Conservation (phyloP, 768 basidiomycete genomes). For the Lactifluus volemus region DNA sequence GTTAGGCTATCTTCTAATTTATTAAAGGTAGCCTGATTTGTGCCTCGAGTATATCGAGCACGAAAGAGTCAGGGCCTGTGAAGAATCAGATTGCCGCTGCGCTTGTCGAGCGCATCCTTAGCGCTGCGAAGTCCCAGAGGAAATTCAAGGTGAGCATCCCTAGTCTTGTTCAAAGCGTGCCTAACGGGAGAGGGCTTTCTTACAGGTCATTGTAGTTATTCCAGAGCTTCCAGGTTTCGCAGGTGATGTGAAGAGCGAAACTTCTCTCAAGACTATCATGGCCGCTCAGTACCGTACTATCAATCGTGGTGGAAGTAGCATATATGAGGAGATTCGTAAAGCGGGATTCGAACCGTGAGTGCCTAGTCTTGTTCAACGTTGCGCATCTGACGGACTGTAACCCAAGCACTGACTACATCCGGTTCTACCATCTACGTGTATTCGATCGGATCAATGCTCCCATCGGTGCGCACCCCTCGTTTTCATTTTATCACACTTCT, state of each 20-base stretch:
- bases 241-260: constrained; percentile 64
- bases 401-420: constrained; percentile 68
- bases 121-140: constrained; percentile 56
- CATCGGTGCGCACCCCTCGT: constrained; percentile 33
- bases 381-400: background rate
- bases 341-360: constrained; percentile 74
- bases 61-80: constrained; percentile 53
- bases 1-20: constrained; percentile 23
- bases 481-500: background rate
- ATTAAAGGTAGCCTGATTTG: background rate
- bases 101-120: constrained; percentile 74
- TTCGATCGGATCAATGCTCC: constrained; percentile 90
- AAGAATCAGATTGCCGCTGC: constrained; percentile 80
- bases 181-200: background rate
- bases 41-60: constrained; percentile 61
- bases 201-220: constrained; percentile 74
- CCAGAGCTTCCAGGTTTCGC: constrained; percentile 91
- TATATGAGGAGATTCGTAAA: constrained; percentile 73
- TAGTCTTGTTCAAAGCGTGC: background rate
- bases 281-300: constrained; percentile 84
- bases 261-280: constrained; percentile 71
- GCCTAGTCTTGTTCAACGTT: background rate
- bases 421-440: constrained; percentile 85
- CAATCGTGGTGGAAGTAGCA: constrained; percentile 80
- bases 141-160: constrained; percentile 61